Conservation (phyloP, 495 filamentous ascomycete species). For the Elasticomyces elasticus region DNA sequence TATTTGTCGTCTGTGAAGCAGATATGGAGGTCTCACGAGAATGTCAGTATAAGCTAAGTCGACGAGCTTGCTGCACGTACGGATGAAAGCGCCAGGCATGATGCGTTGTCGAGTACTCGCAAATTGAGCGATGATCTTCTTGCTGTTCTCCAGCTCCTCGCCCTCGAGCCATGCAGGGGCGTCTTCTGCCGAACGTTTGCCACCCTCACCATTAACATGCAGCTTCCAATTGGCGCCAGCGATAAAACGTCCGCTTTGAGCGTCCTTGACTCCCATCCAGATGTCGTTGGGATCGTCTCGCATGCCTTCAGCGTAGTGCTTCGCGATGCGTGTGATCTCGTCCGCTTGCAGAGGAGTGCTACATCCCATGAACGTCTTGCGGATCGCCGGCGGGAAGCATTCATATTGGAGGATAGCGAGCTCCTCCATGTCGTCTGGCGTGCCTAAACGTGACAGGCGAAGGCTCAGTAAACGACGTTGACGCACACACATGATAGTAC, state of each 20-base stretch:
- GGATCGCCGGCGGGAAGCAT: constrained; percentile 11
- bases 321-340: neutral
- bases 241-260: constrained; percentile 2
- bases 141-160: neutral
- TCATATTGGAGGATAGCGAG: constrained; percentile 1
- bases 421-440: constrained; percentile 7
- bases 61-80: constrained; percentile 1
- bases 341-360: neutral
- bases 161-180: constrained; percentile 4
- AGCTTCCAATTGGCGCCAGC: constrained; percentile 12
- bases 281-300: constrained; percentile 4
- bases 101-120: neutral
- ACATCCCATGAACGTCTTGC: constrained; percentile 11
- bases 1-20: constrained; percentile 17
- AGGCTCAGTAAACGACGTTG: no score
- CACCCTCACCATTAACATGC: neutral
- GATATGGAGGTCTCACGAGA: constrained; percentile 16
- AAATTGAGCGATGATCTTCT: neutral
- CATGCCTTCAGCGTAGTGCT: neutral
- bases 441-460: no score
- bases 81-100: constrained; percentile 7
- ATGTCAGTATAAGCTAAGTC: neutral
- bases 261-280: constrained; percentile 11
- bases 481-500: no score
- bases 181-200: neutral